Evolutionary conservation across 306 rosid species (phyloP).

Genomic region (Cicer arietinum): DNA sequence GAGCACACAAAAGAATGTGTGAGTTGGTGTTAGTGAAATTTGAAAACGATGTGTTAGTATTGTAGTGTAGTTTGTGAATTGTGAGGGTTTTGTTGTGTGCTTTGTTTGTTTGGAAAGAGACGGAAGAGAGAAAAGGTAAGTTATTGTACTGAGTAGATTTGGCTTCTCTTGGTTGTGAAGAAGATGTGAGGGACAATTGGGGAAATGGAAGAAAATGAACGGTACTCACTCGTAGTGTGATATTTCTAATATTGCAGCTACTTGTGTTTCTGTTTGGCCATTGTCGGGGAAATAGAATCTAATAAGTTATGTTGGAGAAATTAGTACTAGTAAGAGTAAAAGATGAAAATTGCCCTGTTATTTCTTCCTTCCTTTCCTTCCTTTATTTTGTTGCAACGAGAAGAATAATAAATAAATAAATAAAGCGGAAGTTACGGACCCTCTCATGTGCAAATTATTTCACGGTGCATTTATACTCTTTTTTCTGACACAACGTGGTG

Average conservation of each 20-base stretch:
- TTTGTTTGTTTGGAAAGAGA: constrained; percentile 6
- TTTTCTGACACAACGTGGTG: constrained; percentile 21
- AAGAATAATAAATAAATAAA: not conserved
- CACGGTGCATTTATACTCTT: constrained; percentile 23
- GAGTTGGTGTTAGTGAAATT: constrained; percentile 1
- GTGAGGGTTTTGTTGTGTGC: constrained; percentile 26
- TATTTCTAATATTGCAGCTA: not conserved
- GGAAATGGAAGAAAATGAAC: not conserved
- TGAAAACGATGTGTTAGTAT: constrained; percentile 24
- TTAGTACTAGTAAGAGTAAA: not conserved
- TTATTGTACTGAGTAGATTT: not conserved
- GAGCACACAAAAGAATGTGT: not conserved
- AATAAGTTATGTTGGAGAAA: not conserved
- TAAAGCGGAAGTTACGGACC: not conserved
- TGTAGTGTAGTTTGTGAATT: not conserved
- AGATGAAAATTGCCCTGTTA: not conserved
- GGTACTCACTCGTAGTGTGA: not conserved
- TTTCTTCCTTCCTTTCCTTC: not conserved
- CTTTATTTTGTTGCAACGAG: constrained; percentile 3
- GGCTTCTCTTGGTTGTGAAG: constrained; percentile 11
- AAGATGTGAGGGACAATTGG: not conserved
- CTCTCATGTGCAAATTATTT: constrained; percentile 32
- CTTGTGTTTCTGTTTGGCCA: not conserved
- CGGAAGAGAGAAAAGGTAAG: constrained; percentile 15
- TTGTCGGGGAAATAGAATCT: constrained; percentile 39